Evolutionary conservation across 2,329 filamentous ascomycete genomes (phyloP).

Genomic region (Ophiostoma piceae): DNA sequence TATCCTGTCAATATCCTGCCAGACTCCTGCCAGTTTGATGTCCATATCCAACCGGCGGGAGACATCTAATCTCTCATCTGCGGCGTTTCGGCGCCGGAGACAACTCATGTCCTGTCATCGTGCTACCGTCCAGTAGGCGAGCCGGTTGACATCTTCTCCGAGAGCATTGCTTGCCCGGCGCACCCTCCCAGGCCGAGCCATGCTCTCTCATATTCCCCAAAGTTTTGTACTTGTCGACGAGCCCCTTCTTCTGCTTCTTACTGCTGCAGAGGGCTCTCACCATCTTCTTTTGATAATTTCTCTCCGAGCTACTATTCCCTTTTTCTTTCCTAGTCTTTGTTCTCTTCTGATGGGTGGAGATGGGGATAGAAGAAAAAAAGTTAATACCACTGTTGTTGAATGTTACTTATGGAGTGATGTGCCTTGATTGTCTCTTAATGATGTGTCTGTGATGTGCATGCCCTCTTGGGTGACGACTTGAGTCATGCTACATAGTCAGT

Average conservation of each 20-base stretch:
- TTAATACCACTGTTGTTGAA: slow-evolving; percentile 15
- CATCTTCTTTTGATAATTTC: background rate
- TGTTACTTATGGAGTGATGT: background rate
- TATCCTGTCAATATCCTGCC: no score
- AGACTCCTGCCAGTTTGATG: no score
- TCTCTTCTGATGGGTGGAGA: background rate
- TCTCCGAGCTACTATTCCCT: slow-evolving; percentile 3
- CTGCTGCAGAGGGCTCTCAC: background rate
- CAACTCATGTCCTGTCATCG: background rate
- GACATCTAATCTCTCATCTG: background rate
- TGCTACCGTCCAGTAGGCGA: background rate
- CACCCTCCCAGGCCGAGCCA: background rate
- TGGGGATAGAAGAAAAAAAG: background rate
- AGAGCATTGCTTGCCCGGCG: background rate
- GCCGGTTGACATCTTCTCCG: background rate
- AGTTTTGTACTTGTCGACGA: background rate
- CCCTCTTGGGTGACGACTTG: no score
- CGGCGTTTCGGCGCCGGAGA: background rate
- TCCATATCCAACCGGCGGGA: no score
- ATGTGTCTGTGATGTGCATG: no score
- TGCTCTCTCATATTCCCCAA: slow-evolving; percentile 9
- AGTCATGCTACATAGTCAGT: no score
- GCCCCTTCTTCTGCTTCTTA: background rate
- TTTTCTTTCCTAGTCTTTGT: background rate
- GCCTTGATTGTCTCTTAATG: background rate